phyloP scores from a whole-genome alignment of 2,329 filamentous ascomycete genomes.

The Hypomyces rosellus region DNA sequence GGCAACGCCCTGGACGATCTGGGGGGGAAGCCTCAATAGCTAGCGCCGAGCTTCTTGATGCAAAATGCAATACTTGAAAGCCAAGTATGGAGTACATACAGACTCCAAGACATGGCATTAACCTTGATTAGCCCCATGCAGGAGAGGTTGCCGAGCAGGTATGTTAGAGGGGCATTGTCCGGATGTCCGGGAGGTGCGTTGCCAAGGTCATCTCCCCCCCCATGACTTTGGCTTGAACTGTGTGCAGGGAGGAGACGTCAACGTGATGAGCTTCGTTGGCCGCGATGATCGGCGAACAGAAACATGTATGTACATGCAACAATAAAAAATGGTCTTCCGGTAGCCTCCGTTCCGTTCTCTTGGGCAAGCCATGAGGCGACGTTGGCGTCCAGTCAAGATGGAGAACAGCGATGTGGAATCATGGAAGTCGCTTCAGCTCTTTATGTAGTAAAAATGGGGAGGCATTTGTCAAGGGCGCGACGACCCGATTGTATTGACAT shows the following conservation, averaged over 20 bases:
- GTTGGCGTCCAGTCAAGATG: background rate
- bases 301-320: background rate
- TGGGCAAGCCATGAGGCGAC: background rate
- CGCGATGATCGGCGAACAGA: background rate
- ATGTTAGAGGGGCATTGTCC: background rate
- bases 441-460: no score
- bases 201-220: background rate
- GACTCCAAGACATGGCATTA: no score
- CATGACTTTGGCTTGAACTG: background rate
- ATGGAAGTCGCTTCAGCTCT: background rate
- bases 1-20: conserved; percentile 2
- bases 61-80: no score
- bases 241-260: background rate
- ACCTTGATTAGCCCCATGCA: background rate
- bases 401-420: background rate
- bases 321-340: background rate
- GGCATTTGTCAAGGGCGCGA: conserved; percentile 10
- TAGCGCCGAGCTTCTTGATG: background rate
- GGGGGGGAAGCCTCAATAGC: background rate
- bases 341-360: background rate
- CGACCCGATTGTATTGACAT: conserved; percentile 5
- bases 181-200: no score
- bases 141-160: background rate
- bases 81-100: no score
- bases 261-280: conserved; percentile 8